Conservation (phyloP, 106 monocot species). For the Narthecium ossifragum region DNA sequence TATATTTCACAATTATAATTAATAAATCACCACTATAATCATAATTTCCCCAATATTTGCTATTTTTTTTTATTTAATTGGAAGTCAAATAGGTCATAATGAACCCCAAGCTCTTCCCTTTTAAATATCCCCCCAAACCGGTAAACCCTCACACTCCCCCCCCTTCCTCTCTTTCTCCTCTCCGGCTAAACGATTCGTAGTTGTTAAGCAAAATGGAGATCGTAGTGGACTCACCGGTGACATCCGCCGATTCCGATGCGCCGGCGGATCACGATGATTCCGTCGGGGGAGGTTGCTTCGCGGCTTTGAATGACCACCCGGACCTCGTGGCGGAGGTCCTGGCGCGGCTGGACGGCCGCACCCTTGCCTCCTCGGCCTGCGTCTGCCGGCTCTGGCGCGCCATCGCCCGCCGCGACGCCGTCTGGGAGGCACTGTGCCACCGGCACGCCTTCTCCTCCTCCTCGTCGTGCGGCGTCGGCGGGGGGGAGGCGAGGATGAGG, state of each 20-base stretch:
- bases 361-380: slow-evolving; percentile 48
- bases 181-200: neutral
- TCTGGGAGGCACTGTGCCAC: slow-evolving; percentile 57
- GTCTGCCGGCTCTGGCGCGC: slow-evolving; percentile 55
- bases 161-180: neutral
- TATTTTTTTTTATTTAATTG: too few species aligned
- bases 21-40: too few species aligned
- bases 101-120: too few species aligned
- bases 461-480: neutral
- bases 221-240: neutral
- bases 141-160: neutral
- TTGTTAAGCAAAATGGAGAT: neutral
- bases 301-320: slow-evolving; percentile 67
- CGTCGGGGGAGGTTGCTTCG: slow-evolving; percentile 16
- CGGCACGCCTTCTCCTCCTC: slow-evolving; percentile 3
- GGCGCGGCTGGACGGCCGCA: slow-evolving; percentile 48
- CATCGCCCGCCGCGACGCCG: slow-evolving; percentile 27
- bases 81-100: too few species aligned
- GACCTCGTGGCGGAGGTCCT: slow-evolving; percentile 63
- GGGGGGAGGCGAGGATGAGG: neutral
- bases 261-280: slow-evolving; percentile 7
- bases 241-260: too few species aligned
- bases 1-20: too few species aligned
- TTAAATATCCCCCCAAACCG: neutral
- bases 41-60: too few species aligned